Base-by-base conservation (phyloP, 2,329 filamentous ascomycete species). In the Aspergillus quadrilineatus region DNA sequence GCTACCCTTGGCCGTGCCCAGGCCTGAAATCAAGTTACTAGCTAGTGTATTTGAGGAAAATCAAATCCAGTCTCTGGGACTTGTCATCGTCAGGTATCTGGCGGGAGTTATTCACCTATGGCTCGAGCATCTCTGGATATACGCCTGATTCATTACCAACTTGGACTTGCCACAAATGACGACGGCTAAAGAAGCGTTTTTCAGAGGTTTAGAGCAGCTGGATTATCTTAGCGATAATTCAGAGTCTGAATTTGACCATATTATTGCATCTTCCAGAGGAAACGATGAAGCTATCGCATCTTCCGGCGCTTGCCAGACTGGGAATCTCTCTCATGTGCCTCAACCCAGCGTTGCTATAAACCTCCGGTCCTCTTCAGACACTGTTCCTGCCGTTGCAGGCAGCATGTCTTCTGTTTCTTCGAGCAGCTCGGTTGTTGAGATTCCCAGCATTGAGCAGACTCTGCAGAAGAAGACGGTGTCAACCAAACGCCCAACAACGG, bases 161-260 rank as follows among this genome's bases (percentile, higher is more conserved):
- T 51, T 39, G 37, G 49, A 61, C 39, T 69, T 70, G 65, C 60
- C 53, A 52, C 53, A 53, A 46, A 52, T 34, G 51, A 51, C 36
- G 28, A 47, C 17, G 6, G 67, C 62, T 57, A 76, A 76, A 63
- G 60, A 65, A 55, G 56, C 60, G 15, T 73, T 77, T 52, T 77
- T 75, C 60, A 63, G 57, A 14, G 68, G 64, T 17, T 65, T 77
- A 7, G 73, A 76, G 41, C 49, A 57, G 30, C 56, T 75, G 37
- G 72, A 72, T 56, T 56, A 65, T 9, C 41, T 59, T 17, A 65
- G 60, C 3, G 69, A 71, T 43, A 63, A 65, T 26, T 59, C 58
- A 7, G 65, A 68, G 14, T 62, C 69, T n/a, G 57, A 55, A 6
- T 48, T 69, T 22, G 55, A 51, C 45, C 36, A 36, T 32, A 8